Evolutionary conservation across 106 monocot genomes (phyloP).

Genomic region (Allium cepa): DNA sequence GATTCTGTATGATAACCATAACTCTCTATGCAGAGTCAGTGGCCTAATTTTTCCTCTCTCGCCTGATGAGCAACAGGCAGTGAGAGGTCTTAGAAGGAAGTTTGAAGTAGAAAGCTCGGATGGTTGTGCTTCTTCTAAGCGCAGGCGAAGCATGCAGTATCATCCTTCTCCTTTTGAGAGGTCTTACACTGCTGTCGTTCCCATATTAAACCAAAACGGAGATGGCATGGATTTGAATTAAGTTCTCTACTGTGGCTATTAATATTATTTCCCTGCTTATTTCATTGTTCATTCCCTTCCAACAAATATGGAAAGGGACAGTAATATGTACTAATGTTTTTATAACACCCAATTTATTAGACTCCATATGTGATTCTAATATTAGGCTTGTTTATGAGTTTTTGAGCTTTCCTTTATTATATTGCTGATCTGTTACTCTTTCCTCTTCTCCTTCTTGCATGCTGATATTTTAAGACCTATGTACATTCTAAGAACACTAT

Average conservation of each 20-base stretch:
- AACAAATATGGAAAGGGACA: conserved; percentile 1
- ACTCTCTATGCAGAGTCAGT: conserved; percentile 96
- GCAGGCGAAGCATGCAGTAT: conserved; percentile 63
- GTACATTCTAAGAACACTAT: too few relatives aligned
- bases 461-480: too few relatives aligned
- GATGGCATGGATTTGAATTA: conserved; percentile 99
- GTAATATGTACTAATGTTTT: conserved; percentile 5
- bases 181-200: conserved; percentile 61
- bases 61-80: conserved; percentile 65
- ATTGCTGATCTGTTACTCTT: too few relatives aligned
- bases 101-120: conserved; percentile 44
- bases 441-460: too few relatives aligned
- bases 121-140: conserved; percentile 76
- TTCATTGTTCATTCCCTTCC: not conserved
- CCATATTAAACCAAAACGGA: conserved; percentile 86
- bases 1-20: conserved; percentile 97
- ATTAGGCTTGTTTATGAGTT: too few relatives aligned
- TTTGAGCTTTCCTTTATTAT: too few relatives aligned
- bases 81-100: conserved; percentile 95
- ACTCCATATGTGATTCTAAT: too few relatives aligned
- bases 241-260: conserved; percentile 12
- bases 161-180: conserved; percentile 96
- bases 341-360: conserved; percentile 6
- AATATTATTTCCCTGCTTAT: not conserved
- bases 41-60: conserved; percentile 90